Base-by-base conservation (phyloP, 169 alveolate species). In the Cryptosporidium canis region DNA sequence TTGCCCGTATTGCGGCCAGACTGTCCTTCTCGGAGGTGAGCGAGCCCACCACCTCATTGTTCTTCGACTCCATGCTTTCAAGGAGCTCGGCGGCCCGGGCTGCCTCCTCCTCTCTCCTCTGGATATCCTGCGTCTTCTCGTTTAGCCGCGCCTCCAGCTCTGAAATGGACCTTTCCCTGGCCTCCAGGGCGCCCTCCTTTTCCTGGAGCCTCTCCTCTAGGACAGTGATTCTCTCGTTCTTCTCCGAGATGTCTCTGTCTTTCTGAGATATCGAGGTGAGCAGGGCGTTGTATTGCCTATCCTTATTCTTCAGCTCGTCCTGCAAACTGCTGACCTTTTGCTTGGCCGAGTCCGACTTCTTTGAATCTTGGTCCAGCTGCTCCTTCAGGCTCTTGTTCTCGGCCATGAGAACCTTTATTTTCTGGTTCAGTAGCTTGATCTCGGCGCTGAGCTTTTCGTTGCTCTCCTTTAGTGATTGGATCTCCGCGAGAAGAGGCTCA, bases 221-320 rank as follows among this genome's bases (percentile, higher is more conserved):
- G 7, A 31, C 1, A 0, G 5, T 12, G 24, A 61, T 61, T 61
- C 31, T 44, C 31, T 4, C 29, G 4, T 29, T 61, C 18, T 35
- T 39, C n/a, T 31, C 45, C 4, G 4, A n/a, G n/a, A 29, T 61
- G 27, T 5, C 12, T 31, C 41, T 77, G 14, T 58, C 87, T 24
- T 18, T 37, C 16, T 33, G 55, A 1, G 45, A 4, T 35, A 39
- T 11, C 24, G 21, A 9, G 11, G 3, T n/a, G 7, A n/a, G 18
- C 35, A 51, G 24, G 8, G 16, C 5, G 8, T 3, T 4, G 24
- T 51, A 21, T 51, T 51, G 63, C 18, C 18, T 63, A 21, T 58
- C 87, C 21, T 58, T 77, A 7, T 16, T 37, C 33, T 18, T 77
- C 11, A 58, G 27, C n/a, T 58, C 66, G 8, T 77, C 68, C 1